Percentiles rank a stretch among this genome's conserved stretches.
Evolutionary conservation across 306 rosid species (phyloP).

Genomic region (Vigna unguiculata): DNA sequence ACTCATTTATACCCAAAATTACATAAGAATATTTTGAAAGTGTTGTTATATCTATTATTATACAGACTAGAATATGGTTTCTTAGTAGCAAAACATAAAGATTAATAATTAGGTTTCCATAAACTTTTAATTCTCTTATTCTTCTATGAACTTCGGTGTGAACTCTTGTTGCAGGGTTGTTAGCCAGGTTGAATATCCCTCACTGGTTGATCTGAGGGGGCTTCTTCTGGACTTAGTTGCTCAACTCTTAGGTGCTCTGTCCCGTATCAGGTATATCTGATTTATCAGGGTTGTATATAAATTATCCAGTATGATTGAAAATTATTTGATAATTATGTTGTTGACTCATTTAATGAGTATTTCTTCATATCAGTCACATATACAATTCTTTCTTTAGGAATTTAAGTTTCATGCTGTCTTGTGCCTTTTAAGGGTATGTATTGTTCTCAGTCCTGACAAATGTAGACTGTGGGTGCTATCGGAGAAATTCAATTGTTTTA

Average conservation of each 20-base stretch:
- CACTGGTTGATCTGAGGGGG: slow-evolving; percentile 96
- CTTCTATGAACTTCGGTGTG: slow-evolving; percentile 35
- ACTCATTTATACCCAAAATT: no score
- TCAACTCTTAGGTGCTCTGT: slow-evolving; percentile 95
- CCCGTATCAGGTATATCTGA: slow-evolving; percentile 92
- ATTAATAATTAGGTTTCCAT: slow-evolving; percentile 25
- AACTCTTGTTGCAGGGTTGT: slow-evolving; percentile 88
- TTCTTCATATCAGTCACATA: slow-evolving; percentile 33
- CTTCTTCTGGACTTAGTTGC: slow-evolving; percentile 99
- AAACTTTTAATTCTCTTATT: slow-evolving; percentile 8
- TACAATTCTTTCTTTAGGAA: slow-evolving; percentile 19
- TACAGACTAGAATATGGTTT: slow-evolving; percentile 26
- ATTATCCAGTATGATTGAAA: slow-evolving; percentile 16
- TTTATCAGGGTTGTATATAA: slow-evolving; percentile 29
- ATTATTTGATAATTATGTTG: slow-evolving; percentile 8
- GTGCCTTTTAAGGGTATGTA: slow-evolving; percentile 28
- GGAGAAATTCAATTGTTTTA: slow-evolving; percentile 13
- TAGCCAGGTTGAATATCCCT: slow-evolving; percentile 98
- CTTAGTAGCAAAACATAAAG: slow-evolving; percentile 24
- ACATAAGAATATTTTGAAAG: slow-evolving; percentile 4
- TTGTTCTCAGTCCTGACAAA: slow-evolving; percentile 8
- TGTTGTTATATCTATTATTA: slow-evolving; percentile 4
- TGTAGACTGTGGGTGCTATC: background rate
- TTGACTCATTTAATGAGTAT: slow-evolving; percentile 32
- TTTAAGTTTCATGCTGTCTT: slow-evolving; percentile 21